A percentile compares a stretch with the other conserved stretches of the same genome.
phyloP scores from a whole-genome alignment of 73 alveolate species.

The Paramecium pentaurelia region DNA sequence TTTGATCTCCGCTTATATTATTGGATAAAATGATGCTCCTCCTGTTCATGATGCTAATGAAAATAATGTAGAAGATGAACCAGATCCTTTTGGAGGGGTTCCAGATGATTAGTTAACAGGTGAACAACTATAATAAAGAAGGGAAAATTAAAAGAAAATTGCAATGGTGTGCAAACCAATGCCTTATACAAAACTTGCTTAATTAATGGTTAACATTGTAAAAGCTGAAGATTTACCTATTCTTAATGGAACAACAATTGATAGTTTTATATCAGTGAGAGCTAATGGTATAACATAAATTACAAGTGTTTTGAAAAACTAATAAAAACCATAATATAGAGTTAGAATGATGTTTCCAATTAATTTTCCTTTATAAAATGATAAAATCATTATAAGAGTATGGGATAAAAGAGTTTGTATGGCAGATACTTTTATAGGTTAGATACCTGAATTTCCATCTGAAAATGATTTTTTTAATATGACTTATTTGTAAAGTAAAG shows the following conservation, averaged over 20 bases:
- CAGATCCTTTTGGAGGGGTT: conserved; percentile 72
- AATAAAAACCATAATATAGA: conserved; percentile 72
- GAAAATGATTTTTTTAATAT: conserved; percentile 83
- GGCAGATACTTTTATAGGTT: conserved; percentile 78
- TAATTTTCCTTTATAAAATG: conserved; percentile 79
- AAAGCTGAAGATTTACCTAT: conserved; percentile 86
- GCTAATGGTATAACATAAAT: conserved; percentile 70
- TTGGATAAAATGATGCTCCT: conserved; percentile 91
- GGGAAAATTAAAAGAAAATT: conserved; percentile 54
- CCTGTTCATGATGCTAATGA: conserved; percentile 92
- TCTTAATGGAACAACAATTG: conserved; percentile 52
- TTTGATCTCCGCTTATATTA: conserved; percentile 78
- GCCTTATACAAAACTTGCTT: conserved; percentile 70
- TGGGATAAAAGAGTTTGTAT: conserved; percentile 78
- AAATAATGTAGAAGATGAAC: conserved; percentile 79
- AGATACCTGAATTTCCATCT: conserved; percentile 88
- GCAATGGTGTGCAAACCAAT: conserved; percentile 59
- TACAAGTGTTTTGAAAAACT: conserved; percentile 72
- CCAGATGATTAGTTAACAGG: conserved; percentile 73
- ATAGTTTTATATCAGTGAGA: conserved; percentile 80
- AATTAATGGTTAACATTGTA: conserved; percentile 75
- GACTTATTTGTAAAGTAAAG: conserved; percentile 74
- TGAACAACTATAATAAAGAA: conserved; percentile 69
- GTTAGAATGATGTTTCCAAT: conserved; percentile 81
- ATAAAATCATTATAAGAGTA: conserved; percentile 82